Base-by-base conservation (phyloP, 495 filamentous ascomycete genomes). In the Darksidea phi region DNA sequence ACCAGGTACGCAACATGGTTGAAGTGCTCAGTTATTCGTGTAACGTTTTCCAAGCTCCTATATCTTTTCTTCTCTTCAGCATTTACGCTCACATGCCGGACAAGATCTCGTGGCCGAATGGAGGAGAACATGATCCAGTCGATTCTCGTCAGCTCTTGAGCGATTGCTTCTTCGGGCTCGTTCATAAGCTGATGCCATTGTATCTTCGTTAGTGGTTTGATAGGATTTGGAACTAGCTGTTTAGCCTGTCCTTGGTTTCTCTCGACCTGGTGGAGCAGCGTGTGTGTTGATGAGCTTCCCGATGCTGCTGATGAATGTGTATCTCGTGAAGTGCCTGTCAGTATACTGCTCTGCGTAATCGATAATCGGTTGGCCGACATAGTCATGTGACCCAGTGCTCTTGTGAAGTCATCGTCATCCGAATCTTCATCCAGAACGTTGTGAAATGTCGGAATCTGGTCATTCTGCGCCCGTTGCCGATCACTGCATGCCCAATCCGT, bases 111-210 rank as follows among this genome's bases (percentile, higher is more conserved):
- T 43, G 92, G 88, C n/a, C 89, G 86, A 70, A 97, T 95, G n/a
- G 90, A 88, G 64, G 87, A 91, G 74, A 96, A 96, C 84, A 95
- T 91, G 69, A 91, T 82, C 94, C 93, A 97, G 75, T 97, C 94
- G 42, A 97, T 92, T 53, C 94, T 84, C 6, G 94, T 97, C 69
- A 98, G 79, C 72, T 98, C 94, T 48, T 85, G 84, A 6, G 95
- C 94, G 62, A 97, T 89, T 48, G 88, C 82, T 41, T 91, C 89
- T 26, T 94, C 86, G 5, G 84, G 77, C 24, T 84, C 82, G 25
- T 88, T 87, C 85, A 95, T 92, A 62, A 95, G 85, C 51, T 85
- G 80, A 59, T 88, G 87, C 82, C 91, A 96, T 65, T 89, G 86
- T 43, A 86, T 74, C 70, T 96, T 96, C 57, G 83, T 86, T 11